Percentiles rank a stretch among this genome's conserved stretches.
Evolutionary conservation across 2,329 filamentous ascomycete species (phyloP).

Genomic region (Beauveria varroae): DNA sequence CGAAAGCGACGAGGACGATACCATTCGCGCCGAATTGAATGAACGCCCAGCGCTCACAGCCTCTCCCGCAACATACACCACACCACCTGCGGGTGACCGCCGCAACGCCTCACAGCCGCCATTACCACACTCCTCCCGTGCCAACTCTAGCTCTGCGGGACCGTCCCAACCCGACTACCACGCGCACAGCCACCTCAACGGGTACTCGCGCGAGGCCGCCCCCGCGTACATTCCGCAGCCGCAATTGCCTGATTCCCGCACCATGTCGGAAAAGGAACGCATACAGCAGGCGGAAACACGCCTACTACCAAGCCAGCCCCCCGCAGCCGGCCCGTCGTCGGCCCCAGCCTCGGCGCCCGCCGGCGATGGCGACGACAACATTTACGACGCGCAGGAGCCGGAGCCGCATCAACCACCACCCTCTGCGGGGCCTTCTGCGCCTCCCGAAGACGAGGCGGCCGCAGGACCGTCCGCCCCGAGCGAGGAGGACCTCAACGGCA

Average conservation of each 20-base stretch:
- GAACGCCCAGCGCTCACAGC: slow-evolving; percentile 14
- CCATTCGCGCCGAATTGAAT: slow-evolving; percentile 17
- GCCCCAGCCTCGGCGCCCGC: slow-evolving; percentile 14
- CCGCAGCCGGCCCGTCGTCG: slow-evolving; percentile 29
- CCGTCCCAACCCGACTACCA: slow-evolving; percentile 4
- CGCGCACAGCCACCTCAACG: slow-evolving; percentile 15
- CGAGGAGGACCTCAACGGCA: slow-evolving; percentile 32
- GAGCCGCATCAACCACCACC: slow-evolving; percentile 21
- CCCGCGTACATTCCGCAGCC: slow-evolving; percentile 53
- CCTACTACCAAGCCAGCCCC: slow-evolving; percentile 72
- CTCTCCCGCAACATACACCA: slow-evolving; percentile 20
- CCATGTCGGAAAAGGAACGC: slow-evolving; percentile 73
- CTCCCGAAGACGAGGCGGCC: slow-evolving; percentile 17
- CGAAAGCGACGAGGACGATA: slow-evolving; percentile 26
- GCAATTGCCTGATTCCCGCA: slow-evolving; percentile 50
- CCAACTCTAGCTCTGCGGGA: slow-evolving; percentile 13
- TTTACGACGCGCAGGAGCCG: slow-evolving; percentile 40
- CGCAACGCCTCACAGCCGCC: slow-evolving; percentile 8
- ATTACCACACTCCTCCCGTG: slow-evolving; percentile 12
- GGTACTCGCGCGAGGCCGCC: slow-evolving; percentile 19
- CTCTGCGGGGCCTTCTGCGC: slow-evolving; percentile 12
- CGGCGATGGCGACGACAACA: slow-evolving; percentile 35
- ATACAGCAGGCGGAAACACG: slow-evolving; percentile 69
- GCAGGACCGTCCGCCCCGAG: slow-evolving; percentile 37
- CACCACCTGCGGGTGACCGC: slow-evolving; percentile 28